Percentiles rank a stretch among this genome's conserved stretches.
phyloP scores from a whole-genome alignment of 2,329 filamentous ascomycete genomes.

The Stenocarpella maydis region DNA sequence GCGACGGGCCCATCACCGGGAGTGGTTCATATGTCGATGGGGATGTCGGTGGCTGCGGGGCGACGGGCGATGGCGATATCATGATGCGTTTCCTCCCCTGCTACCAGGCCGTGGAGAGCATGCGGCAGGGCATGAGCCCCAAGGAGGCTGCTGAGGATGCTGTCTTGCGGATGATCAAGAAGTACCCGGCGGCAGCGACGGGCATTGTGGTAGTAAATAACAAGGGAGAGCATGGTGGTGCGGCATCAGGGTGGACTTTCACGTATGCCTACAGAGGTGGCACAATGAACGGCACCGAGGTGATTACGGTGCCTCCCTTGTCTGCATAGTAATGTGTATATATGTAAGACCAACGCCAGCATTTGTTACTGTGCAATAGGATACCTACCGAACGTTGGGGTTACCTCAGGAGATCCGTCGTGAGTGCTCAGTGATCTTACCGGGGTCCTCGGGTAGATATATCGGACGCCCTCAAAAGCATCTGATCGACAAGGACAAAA shows the following conservation, averaged over 20 bases:
- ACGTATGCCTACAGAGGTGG: slow-evolving; percentile 60
- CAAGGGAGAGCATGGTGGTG: slow-evolving; percentile 58
- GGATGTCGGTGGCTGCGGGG: slow-evolving; percentile 62
- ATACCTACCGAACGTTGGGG: too few species aligned
- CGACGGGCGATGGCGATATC: slow-evolving; percentile 64
- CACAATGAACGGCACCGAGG: slow-evolving; percentile 54
- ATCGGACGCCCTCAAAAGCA: too few species aligned
- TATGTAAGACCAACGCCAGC: neutral
- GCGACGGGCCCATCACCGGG: slow-evolving; percentile 63
- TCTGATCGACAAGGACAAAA: too few species aligned
- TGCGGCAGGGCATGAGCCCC: slow-evolving; percentile 58
- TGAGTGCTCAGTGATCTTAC: too few species aligned
- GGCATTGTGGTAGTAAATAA: slow-evolving; percentile 61
- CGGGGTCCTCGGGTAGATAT: too few species aligned
- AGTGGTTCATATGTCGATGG: slow-evolving; percentile 64
- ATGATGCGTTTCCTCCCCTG: slow-evolving; percentile 67
- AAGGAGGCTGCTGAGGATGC: slow-evolving; percentile 59
- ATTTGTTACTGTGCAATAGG: too few species aligned
- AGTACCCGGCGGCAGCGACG: slow-evolving; percentile 55
- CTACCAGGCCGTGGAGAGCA: slow-evolving; percentile 64
- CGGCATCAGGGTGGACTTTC: slow-evolving; percentile 63
- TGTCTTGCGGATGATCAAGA: slow-evolving; percentile 56
- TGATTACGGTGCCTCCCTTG: slow-evolving; percentile 52
- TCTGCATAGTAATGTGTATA: neutral
- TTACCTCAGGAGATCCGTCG: too few species aligned